Evolutionary conservation across 2,329 filamentous ascomycete genomes (phyloP), one percentile per base, ranked within the genome.

Genomic region (Aureobasidium sp.): DNA sequence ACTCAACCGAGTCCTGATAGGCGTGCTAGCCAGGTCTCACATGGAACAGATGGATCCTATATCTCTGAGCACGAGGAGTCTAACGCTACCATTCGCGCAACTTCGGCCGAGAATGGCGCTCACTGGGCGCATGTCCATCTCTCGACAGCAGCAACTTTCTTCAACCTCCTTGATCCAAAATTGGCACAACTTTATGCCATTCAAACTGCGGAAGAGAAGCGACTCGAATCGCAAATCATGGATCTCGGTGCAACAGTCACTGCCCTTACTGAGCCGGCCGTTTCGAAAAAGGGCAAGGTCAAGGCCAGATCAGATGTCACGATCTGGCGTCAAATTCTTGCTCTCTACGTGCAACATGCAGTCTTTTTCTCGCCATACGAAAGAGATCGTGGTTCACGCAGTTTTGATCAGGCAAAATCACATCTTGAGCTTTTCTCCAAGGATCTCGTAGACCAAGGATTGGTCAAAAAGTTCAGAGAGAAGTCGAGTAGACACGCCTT

Each of bases 351-450:
- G 11, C 84, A 93, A 53, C 84, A 85, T 6, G 80, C 85, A 52
- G 77, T 94, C 25, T 95, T 95, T 71, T 93, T 93, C 66, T 88
- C 86, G 1, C 86, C 84, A 0, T 79, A 81, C 25, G 88, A 94
- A 66, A 70, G 71, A 27, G 83, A 88, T 58, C 82, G 85, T 54
- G 86, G 86, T 12, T 75, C 79, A 2, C 78, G 88, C 47, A 78
- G 79, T 47, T 85, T 84, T 58, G 72, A 74, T 4, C 78, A 79
- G 56, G 88, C 88, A 1, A 75, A 83, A 47, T 75, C 79, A 54
- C 81, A 87, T 60, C 75, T 93, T 6, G 74, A 83, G 56, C 81
- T 81, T 72, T 95, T 93, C 63, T 82, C 86, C 61, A 72, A 74
- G n/a, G 78, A 86, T 63, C 76, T 91, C 21, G 71, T 78, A 17